Conservation (phyloP, 805 yeast genomes). For the Myxozyma monticola region DNA sequence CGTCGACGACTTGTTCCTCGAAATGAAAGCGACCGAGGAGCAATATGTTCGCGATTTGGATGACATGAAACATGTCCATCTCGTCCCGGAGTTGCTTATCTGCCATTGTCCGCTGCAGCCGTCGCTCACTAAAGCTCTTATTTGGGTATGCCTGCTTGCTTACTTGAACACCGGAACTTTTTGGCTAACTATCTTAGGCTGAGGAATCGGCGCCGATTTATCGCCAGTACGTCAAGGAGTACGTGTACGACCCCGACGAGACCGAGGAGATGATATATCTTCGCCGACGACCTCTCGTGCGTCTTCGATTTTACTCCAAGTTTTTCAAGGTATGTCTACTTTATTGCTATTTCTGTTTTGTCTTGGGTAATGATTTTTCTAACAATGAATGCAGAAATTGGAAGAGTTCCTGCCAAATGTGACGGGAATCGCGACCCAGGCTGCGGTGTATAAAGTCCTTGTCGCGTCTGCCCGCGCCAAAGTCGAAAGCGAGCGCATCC, state of each 20-base stretch:
- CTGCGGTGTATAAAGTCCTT: constrained; percentile 23
- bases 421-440: constrained; percentile 18
- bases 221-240: constrained; percentile 24
- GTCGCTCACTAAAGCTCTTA: constrained; percentile 13
- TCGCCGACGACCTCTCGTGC: constrained; percentile 33
- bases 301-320: constrained; percentile 32
- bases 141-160: constrained; percentile 16
- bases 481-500: constrained; percentile 26
- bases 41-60: constrained; percentile 20
- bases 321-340: constrained; percentile 31
- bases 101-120: constrained; percentile 20
- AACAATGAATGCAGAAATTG: constrained; percentile 21
- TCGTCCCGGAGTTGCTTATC: constrained; percentile 20
- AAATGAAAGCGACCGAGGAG: constrained; percentile 19
- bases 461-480: constrained; percentile 29
- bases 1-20: constrained; percentile 26
- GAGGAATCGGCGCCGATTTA: constrained; percentile 31
- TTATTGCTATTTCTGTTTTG: neutral
- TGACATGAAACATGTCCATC: constrained; percentile 14
- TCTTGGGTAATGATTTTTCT: neutral
- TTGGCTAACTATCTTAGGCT: constrained; percentile 7
- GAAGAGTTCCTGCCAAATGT: constrained; percentile 30
- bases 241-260: constrained; percentile 26
- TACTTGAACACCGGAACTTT: neutral
- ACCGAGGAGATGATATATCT: constrained; percentile 28